These are phyloP conservation scores for Phytophthora citricola DNA, from an alignment of 352 stramenopile genomes.

Conservation along the genomic window DNA sequence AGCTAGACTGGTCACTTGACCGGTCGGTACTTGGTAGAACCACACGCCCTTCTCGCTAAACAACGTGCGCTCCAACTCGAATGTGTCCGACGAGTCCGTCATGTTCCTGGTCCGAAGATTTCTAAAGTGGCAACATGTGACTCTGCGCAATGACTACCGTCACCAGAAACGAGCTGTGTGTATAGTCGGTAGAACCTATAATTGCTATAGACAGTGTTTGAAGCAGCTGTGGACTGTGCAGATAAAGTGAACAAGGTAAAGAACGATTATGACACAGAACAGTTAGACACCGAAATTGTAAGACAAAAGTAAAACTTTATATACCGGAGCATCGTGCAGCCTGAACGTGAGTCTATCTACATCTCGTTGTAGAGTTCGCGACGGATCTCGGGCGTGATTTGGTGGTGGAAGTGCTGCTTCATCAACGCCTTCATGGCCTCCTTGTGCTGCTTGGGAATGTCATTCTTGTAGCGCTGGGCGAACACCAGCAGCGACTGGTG, in stretches of 20 bases:
- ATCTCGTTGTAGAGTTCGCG: constrained; percentile 94
- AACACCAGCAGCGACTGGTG: constrained; percentile 99
- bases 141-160: constrained; percentile 1
- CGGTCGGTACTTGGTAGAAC: constrained; percentile 84
- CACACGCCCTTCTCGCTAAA: constrained; percentile 83
- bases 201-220: background rate
- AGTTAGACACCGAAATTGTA: constrained; percentile 6
- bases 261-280: background rate
- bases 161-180: constrained; percentile 2
- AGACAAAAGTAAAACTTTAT: constrained; percentile 38
- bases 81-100: constrained; percentile 29
- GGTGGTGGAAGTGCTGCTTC: constrained; percentile 93
- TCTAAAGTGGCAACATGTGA: constrained; percentile 1
- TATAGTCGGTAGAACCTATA: background rate
- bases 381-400: constrained; percentile 99
- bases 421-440: constrained; percentile 94
- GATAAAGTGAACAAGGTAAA: background rate
- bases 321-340: constrained; percentile 13
- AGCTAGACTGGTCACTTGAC: constrained; percentile 73
- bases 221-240: background rate
- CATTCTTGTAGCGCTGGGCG: constrained; percentile 98
- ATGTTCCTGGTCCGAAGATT: constrained; percentile 12
- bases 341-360: constrained; percentile 24
- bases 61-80: constrained; percentile 75
- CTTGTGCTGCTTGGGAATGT: constrained; percentile 95